Base-by-base conservation (phyloP, 768 basidiomycete genomes). In the Podaxis sp. region DNA sequence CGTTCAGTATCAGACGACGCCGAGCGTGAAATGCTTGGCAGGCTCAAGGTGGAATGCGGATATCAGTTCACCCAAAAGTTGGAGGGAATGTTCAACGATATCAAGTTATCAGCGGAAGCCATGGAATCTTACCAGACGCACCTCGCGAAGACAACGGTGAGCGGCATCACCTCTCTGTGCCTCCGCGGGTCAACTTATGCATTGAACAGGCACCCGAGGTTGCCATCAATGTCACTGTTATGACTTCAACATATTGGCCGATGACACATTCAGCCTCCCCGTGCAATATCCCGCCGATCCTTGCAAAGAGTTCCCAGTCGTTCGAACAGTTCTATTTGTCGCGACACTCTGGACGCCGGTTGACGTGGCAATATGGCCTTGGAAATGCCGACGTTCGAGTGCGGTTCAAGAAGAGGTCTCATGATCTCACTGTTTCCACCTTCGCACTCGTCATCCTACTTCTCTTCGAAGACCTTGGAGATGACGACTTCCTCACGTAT, bases 1-100 rank as follows among this genome's bases (percentile, higher is more conserved):
- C 88, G 96, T 17, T 96, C 95, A 19, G 87, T 96, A 6, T 97
- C 95, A 0, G 97, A 99, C 68, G 97, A 99, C 74, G 96, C 97
- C 2, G 97, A 99, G 72, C 90, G 92, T 52, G 93, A 91, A 63
- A 98, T 99, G 95, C 84, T 99, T 1, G 89, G 94, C 52, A 98
- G 97, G 76, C 87, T 99, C 70, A 98, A 98, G 77, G 84, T 96
- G 26, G 96, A 99, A 76, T 96, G 92, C 70, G 96, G 96, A 6
- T 90, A 89, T 68, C 94, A 96, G 71, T 99, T 99, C 75, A 99
- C 97, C 1, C 94, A 96, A 76, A 96, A 96, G 73, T 80, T 99
- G 69, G 96, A 99, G 74, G 96, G 96, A 63, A 99, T 99, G 96
- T 97, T 99, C 85, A 84, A 93, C 67, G 96, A 99, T 71, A 95